A percentile compares a stretch with the other conserved stretches of the same genome.
These are phyloP conservation scores for Yamadazyma olivae DNA, from an alignment of 805 yeast species.

Conservation along the genomic window DNA sequence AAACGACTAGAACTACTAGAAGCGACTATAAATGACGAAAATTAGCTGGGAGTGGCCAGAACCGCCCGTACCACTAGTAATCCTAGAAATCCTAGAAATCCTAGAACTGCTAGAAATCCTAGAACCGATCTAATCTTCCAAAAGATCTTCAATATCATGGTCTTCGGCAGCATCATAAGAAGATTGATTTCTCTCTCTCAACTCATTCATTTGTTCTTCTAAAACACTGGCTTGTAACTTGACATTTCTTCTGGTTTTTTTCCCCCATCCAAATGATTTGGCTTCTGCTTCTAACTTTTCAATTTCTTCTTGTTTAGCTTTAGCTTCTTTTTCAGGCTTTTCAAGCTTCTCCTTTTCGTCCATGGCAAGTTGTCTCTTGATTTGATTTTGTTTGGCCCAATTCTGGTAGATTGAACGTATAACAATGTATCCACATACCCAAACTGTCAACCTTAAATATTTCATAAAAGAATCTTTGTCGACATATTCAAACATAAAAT, in stretches of 20 bases:
- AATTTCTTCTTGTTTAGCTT: slow-evolving; percentile 31
- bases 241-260: slow-evolving; percentile 60
- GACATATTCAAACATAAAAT: slow-evolving; percentile 32
- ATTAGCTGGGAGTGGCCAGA: too few relatives aligned
- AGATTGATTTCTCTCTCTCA: slow-evolving; percentile 42
- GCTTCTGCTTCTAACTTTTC: slow-evolving; percentile 35
- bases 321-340: slow-evolving; percentile 32
- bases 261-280: slow-evolving; percentile 74
- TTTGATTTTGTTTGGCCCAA: slow-evolving; percentile 55
- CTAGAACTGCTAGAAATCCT: too few relatives aligned
- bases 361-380: slow-evolving; percentile 42
- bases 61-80: too few relatives aligned
- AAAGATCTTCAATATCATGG: slow-evolving; percentile 64
- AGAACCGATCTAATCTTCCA: slow-evolving; percentile 54
- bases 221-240: slow-evolving; percentile 53
- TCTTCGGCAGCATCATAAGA: slow-evolving; percentile 52
- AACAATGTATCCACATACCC: slow-evolving; percentile 63
- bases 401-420: slow-evolving; percentile 54
- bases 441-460: slow-evolving; percentile 44
- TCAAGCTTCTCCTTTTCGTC: slow-evolving; percentile 44
- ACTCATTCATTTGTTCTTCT: slow-evolving; percentile 40
- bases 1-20: too few relatives aligned
- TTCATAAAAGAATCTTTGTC: slow-evolving; percentile 42
- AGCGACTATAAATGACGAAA: too few relatives aligned
- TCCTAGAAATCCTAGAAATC: too few relatives aligned